Evolutionary conservation across 139 green algal genomes (phyloP).

Genomic region (Monoraphidium neglectum): DNA sequence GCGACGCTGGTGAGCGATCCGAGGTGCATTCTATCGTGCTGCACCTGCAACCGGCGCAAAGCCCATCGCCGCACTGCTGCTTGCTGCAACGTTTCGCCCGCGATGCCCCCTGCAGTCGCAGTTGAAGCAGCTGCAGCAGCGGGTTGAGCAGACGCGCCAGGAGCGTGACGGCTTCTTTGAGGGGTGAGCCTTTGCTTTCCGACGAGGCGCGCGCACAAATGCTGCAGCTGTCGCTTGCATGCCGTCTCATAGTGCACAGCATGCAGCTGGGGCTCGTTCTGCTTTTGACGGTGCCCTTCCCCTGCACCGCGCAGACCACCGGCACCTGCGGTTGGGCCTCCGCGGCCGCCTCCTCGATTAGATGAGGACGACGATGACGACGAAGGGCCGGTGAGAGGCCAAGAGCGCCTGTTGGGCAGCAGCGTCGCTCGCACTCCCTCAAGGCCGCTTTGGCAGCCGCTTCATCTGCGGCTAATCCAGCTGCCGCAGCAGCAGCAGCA

Average conservation of each 20-base stretch:
- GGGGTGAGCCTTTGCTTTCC: neutral
- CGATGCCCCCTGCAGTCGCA: slow-evolving; percentile 33
- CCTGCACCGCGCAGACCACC: neutral
- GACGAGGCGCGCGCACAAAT: neutral
- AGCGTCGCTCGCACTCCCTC: neutral
- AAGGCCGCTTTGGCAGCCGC: neutral
- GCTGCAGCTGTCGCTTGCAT: no score
- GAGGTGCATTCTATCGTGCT: neutral
- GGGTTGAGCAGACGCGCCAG: neutral
- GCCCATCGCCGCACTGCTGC: neutral
- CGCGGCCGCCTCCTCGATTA: neutral
- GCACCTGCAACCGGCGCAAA: neutral
- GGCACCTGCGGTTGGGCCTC: neutral
- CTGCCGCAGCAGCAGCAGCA: neutral
- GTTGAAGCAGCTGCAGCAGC: slow-evolving; percentile 32
- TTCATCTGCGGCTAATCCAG: neutral
- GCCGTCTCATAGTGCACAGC: neutral
- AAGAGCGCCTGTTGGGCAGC: neutral
- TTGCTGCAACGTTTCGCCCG: neutral
- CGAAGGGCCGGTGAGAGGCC: neutral
- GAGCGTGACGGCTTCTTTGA: slow-evolving; percentile 15
- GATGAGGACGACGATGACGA: slow-evolving; percentile 27
- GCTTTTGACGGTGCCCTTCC: neutral
- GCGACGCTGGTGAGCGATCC: slow-evolving; percentile 32
- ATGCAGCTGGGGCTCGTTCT: neutral